phyloP scores from a whole-genome alignment of 495 filamentous ascomycete species.

The Aspergillus indologenus region DNA sequence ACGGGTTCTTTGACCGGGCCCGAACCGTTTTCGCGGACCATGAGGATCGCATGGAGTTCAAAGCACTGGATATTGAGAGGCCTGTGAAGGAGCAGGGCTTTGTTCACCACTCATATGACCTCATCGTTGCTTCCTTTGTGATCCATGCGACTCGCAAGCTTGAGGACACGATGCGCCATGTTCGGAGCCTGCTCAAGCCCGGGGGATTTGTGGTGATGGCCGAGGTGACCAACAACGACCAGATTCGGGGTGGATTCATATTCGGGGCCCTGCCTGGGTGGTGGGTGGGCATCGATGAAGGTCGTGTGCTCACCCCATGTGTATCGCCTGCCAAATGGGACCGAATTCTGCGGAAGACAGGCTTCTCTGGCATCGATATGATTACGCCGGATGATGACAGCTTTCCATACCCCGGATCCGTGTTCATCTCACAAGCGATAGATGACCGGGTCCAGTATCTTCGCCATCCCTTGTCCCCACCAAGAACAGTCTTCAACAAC shows the following conservation, averaged over 20 bases:
- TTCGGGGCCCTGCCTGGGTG: not conserved
- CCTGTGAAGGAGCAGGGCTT: constrained; percentile 38
- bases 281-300: not conserved
- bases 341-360: constrained; percentile 26
- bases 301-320: too few species aligned
- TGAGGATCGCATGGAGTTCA: constrained; percentile 35
- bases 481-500: not conserved
- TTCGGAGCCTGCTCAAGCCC: constrained; percentile 37
- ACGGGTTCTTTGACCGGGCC: constrained; percentile 38
- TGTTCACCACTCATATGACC: not conserved
- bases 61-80: constrained; percentile 38
- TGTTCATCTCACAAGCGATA: constrained; percentile 42
- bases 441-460: constrained; percentile 31
- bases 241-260: too few species aligned
- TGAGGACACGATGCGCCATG: too few species aligned
- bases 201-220: constrained; percentile 15
- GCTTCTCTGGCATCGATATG: constrained; percentile 48
- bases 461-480: constrained; percentile 18
- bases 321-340: constrained; percentile 37
- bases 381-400: constrained; percentile 3
- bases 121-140: too few species aligned
- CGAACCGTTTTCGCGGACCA: constrained; percentile 13
- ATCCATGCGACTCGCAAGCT: too few species aligned
- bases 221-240: too few species aligned
- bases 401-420: constrained; percentile 20